These are phyloP conservation scores for Polygonum maritimum DNA, from an alignment of 148 eudicot genomes.

Conservation along the genomic window DNA sequence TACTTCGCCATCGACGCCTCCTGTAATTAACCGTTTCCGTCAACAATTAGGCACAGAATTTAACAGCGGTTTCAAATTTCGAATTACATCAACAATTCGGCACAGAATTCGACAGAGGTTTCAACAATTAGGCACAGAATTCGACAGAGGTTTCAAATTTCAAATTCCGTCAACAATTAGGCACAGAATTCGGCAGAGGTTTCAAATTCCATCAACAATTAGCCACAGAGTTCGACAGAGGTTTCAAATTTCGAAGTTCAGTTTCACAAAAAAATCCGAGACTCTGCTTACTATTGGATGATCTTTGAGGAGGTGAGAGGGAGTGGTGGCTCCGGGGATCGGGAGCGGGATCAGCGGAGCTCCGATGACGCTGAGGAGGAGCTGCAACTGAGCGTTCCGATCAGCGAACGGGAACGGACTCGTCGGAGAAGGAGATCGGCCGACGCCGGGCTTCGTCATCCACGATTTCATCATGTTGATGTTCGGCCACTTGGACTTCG, in stretches of 20 bases:
- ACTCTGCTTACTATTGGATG: slow-evolving; percentile 60
- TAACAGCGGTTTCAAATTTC: no score
- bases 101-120: no score
- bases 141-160: no score
- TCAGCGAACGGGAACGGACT: slow-evolving; percentile 21
- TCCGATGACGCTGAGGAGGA: slow-evolving; percentile 76
- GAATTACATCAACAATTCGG: no score
- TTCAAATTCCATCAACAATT: no score
- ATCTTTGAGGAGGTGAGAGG: slow-evolving; percentile 39
- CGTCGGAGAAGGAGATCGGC: slow-evolving; percentile 15
- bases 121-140: no score
- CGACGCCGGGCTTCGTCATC: slow-evolving; percentile 21
- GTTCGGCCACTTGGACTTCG: slow-evolving; percentile 36
- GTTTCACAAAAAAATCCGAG: background rate
- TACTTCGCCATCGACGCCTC: slow-evolving; percentile 92
- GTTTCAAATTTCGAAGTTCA: no score
- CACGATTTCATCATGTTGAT: slow-evolving; percentile 50
- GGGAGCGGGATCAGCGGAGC: slow-evolving; percentile 88
- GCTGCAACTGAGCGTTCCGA: slow-evolving; percentile 47
- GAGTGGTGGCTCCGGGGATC: slow-evolving; percentile 20
- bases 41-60: no score
- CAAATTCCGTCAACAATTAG: no score
- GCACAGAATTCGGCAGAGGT: no score
- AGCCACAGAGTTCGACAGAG: no score
- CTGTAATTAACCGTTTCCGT: slow-evolving; percentile 22